Evolutionary conservation across 352 stramenopile genomes (phyloP).

Genomic region (Globisporangium polare): DNA sequence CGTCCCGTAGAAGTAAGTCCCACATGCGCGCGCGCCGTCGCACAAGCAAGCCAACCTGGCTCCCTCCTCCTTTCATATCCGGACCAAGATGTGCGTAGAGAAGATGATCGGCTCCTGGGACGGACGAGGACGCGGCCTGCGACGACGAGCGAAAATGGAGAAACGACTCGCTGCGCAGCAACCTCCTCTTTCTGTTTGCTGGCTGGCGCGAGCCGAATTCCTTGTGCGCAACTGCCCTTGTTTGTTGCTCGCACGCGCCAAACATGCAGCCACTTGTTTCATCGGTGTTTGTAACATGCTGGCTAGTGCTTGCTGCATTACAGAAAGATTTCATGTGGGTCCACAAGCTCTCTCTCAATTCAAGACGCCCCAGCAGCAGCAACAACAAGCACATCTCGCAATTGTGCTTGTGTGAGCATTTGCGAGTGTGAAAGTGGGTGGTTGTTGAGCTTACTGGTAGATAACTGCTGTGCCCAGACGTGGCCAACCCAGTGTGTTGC

Average conservation of each 20-base stretch:
- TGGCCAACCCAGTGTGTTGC: neutral
- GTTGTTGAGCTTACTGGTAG: constrained; percentile 1
- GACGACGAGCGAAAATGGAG: neutral
- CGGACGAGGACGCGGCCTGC: no score
- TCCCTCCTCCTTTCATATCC: neutral
- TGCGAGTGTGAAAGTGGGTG: neutral
- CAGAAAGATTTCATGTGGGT: neutral
- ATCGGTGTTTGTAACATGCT: neutral
- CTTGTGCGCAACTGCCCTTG: neutral
- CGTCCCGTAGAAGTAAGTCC: no score
- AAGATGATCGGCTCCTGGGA: neutral
- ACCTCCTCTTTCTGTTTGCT: neutral
- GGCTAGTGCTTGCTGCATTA: constrained; percentile 3
- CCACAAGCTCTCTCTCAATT: neutral
- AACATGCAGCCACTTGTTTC: neutral
- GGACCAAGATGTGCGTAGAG: constrained; percentile 9
- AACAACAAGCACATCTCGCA: neutral
- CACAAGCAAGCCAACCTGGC: neutral
- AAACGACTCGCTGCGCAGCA: neutral
- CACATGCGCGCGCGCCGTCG: neutral
- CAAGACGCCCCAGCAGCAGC: no score
- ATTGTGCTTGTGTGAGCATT: neutral
- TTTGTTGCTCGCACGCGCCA: neutral
- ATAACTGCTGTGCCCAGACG: neutral
- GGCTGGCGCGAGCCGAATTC: neutral